Evolutionary conservation across 306 rosid genomes (phyloP).

Genomic region (Cicer arietinum): DNA sequence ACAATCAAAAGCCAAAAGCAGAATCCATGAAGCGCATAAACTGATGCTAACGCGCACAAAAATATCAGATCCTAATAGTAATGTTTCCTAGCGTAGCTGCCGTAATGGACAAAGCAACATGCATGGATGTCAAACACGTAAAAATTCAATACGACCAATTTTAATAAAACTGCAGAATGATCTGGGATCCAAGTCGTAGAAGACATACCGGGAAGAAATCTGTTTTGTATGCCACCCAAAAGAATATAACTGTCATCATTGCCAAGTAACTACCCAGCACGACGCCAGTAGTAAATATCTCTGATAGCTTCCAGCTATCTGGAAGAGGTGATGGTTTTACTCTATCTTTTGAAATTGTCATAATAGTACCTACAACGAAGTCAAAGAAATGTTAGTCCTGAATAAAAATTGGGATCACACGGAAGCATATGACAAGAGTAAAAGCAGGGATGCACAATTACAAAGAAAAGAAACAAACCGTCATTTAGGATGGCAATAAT

Average conservation of each 20-base stretch:
- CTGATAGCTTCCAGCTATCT: conserved; percentile 97
- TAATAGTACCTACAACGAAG: conserved; percentile 78
- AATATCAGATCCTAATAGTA: background rate
- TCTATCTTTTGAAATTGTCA: conserved; percentile 97
- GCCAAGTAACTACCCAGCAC: conserved; percentile 97
- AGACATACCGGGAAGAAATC: conserved; percentile 83
- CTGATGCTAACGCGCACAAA: conserved; percentile 6
- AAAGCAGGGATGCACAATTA: conserved; percentile 18
- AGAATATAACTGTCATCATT: conserved; percentile 98
- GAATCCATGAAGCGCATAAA: conserved; percentile 4
- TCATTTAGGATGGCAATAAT: conserved; percentile 96
- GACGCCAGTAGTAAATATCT: conserved; percentile 92
- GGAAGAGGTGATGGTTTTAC: conserved; percentile 98
- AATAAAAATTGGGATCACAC: conserved; percentile 3
- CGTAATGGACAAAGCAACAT: conserved; percentile 16
- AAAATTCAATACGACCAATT: background rate
- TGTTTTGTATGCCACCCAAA: conserved; percentile 95
- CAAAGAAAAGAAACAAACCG: conserved; percentile 57
- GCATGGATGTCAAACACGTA: conserved; percentile 14
- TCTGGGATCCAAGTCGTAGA: conserved; percentile 10
- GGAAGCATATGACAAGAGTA: conserved; percentile 12
- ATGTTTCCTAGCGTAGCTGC: conserved; percentile 8
- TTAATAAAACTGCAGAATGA: background rate
- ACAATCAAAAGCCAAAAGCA: conserved; percentile 10
- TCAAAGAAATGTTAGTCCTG: conserved; percentile 29